Evolutionary conservation across 495 filamentous ascomycete species (phyloP).

Genomic region (Penicillium goetzii): DNA sequence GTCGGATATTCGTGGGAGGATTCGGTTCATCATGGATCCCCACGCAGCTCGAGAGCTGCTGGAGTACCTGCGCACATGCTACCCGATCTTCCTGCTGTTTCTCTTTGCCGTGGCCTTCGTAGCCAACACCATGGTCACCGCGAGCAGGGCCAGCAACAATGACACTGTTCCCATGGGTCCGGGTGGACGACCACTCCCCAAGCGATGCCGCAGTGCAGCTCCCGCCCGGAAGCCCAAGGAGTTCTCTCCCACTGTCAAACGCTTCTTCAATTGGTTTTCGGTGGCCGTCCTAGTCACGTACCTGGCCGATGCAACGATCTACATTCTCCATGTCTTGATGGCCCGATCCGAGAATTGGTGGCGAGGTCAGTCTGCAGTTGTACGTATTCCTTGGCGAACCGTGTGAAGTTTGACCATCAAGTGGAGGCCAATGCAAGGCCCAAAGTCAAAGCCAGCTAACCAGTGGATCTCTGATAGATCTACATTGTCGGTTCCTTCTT

Average conservation of each 20-base stretch:
- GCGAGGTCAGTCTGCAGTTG: conserved; percentile 83
- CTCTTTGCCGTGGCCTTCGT: conserved; percentile 71
- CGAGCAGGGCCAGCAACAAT: conserved; percentile 48
- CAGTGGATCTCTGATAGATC: conserved; percentile 57
- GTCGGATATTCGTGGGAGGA: conserved; percentile 29
- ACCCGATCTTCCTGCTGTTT: conserved; percentile 67
- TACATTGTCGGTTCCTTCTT: conserved; percentile 81
- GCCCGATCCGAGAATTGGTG: conserved; percentile 76
- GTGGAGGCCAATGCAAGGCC: neutral
- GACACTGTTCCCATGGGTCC: conserved; percentile 58
- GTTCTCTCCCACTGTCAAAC: conserved; percentile 62
- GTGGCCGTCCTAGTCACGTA: conserved; percentile 69
- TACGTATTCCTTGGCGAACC: conserved; percentile 52
- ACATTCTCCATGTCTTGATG: conserved; percentile 75
- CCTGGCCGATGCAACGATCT: conserved; percentile 70
- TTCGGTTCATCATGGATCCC: conserved; percentile 39
- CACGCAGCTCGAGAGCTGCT: conserved; percentile 51
- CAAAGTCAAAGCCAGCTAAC: conserved; percentile 20
- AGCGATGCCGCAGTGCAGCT: conserved; percentile 47
- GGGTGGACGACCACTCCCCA: conserved; percentile 79
- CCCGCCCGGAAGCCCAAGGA: conserved; percentile 43
- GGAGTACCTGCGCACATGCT: conserved; percentile 59
- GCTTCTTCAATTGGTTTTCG: conserved; percentile 75
- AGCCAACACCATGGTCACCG: conserved; percentile 60
- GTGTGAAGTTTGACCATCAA: conserved; percentile 7